Evolutionary conservation across 352 stramenopile genomes (phyloP), one percentile per base, ranked within the genome.

Genomic region (Globisporangium cederbergense): DNA sequence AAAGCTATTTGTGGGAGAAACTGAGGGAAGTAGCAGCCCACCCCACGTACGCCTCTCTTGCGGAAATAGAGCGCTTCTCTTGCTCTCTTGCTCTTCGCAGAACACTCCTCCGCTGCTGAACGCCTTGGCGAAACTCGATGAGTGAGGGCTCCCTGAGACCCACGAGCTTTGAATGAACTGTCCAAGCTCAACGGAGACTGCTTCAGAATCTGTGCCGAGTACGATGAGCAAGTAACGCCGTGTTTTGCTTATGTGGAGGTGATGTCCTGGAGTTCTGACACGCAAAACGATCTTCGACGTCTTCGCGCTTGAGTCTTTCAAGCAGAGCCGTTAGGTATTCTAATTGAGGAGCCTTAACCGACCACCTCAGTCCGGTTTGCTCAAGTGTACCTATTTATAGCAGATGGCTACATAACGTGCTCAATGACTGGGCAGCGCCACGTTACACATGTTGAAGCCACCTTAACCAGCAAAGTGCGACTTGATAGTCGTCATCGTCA

Each of bases 201-300:
- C 52, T 58, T 58, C 52, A 45, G 30, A 18, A 32, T 58, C 52
- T 58, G 52, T 43, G 52, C 30, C n/a, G 28, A 58, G 51, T 57
- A 30, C 30, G 51, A 43, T 57, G n/a, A 22, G 50, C 50, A 9
- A 43, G 14, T 7, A 18, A 55, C 25, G 20, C 25, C 30, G 13
- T 30, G 2, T 2, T 28, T 28, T 28, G 25, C 25, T 28, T 28
- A 28, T 28, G 14, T 42, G 16, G n/a, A 9, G n/a, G 25, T 18
- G 36, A 42, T 30, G 7, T 10, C 52, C 52, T 58, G 52, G 30
- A 34, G 32, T 58, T 58, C 52, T 45, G 52, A 58, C 52, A 45
- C 52, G 51, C 51, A 42, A 57, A 28, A 25, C 51, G 51, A 57
- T 57, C 51, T 57, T 57, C 49, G 1, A 20, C 51, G 51, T 57